These are phyloP conservation scores for Clathrospora elynae DNA, from an alignment of 2,329 filamentous ascomycete species.

Conservation along the genomic window DNA sequence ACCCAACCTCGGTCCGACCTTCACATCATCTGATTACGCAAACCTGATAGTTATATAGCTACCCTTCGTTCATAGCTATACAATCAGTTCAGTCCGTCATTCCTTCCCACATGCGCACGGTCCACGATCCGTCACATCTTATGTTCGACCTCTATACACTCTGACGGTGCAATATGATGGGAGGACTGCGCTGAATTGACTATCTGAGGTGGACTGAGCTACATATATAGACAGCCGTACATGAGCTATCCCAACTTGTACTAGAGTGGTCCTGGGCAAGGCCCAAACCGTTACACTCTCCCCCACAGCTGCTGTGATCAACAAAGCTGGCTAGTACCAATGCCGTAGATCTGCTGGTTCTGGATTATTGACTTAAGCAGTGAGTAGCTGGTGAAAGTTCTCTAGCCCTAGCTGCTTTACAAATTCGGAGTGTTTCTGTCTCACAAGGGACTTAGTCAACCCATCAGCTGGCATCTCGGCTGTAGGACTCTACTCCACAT, in stretches of 20 bases:
- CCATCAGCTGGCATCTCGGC: constrained; percentile 11
- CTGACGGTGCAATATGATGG: too few species aligned
- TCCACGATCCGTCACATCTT: too few species aligned
- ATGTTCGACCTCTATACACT: too few species aligned
- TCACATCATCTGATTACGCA: too few species aligned
- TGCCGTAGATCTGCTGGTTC: neutral
- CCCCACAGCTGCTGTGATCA: neutral
- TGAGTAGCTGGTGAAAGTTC: neutral
- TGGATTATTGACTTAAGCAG: neutral
- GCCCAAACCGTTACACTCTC: constrained; percentile 7
- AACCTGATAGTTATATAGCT: too few species aligned
- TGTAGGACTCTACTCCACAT: constrained; percentile 6
- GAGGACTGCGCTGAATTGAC: constrained; percentile 6
- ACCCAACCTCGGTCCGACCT: too few species aligned
- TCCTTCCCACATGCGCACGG: too few species aligned
- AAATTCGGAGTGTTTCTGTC: constrained; percentile 8
- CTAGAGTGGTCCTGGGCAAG: constrained; percentile 6
- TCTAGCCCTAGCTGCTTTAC: constrained; percentile 2
- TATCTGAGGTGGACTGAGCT: constrained; percentile 6
- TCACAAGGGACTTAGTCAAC: constrained; percentile 4
- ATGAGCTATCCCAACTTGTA: constrained; percentile 12
- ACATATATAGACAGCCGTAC: constrained; percentile 12
- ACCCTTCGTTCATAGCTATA: too few species aligned
- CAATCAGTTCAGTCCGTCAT: too few species aligned
- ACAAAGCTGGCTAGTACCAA: constrained; percentile 2